These are phyloP conservation scores for Caryopteris hybrid DNA, from an alignment of 305 asterid genomes.

Conservation along the genomic window DNA sequence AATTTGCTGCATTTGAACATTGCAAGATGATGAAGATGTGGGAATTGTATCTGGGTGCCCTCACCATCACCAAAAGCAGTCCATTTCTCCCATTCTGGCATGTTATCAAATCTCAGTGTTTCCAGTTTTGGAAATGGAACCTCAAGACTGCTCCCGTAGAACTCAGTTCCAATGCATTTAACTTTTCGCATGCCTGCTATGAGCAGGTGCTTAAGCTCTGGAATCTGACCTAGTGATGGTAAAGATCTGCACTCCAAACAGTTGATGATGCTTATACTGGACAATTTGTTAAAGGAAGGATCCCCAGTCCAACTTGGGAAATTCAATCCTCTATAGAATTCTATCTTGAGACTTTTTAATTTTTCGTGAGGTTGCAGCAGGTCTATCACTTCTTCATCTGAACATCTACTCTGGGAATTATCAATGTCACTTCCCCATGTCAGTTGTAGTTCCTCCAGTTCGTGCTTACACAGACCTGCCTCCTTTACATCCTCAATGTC, in stretches of 20 bases:
- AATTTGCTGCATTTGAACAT: slow-evolving; percentile 40
- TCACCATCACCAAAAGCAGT: slow-evolving; percentile 12
- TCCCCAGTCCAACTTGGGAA: slow-evolving; percentile 53
- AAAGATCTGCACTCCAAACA: slow-evolving; percentile 35
- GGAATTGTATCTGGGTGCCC: slow-evolving; percentile 22
- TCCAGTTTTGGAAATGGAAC: slow-evolving; percentile 43
- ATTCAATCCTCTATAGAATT: slow-evolving; percentile 30
- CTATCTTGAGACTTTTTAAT: slow-evolving; percentile 35
- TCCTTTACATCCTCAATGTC: slow-evolving; percentile 44
- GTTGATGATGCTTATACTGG: slow-evolving; percentile 24
- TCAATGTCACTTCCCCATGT: slow-evolving; percentile 31
- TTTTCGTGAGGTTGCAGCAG: slow-evolving; percentile 38
- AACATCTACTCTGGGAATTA: slow-evolving; percentile 5
- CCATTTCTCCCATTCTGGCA: slow-evolving; percentile 58
- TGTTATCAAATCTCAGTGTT: slow-evolving; percentile 37
- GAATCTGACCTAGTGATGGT: slow-evolving; percentile 48
- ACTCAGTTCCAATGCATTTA: slow-evolving; percentile 36
- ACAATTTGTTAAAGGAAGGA: slow-evolving; percentile 24
- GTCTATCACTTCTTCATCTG: slow-evolving; percentile 41
- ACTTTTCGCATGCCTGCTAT: slow-evolving; percentile 38
- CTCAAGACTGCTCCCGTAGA: slow-evolving; percentile 25
- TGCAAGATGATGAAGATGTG: slow-evolving; percentile 40
- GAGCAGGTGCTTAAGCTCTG: slow-evolving; percentile 36
- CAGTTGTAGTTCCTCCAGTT: slow-evolving; percentile 42
- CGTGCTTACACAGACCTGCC: slow-evolving; percentile 31